Base-by-base conservation (phyloP, 306 rosid species). In the Cicer yamashitae region DNA sequence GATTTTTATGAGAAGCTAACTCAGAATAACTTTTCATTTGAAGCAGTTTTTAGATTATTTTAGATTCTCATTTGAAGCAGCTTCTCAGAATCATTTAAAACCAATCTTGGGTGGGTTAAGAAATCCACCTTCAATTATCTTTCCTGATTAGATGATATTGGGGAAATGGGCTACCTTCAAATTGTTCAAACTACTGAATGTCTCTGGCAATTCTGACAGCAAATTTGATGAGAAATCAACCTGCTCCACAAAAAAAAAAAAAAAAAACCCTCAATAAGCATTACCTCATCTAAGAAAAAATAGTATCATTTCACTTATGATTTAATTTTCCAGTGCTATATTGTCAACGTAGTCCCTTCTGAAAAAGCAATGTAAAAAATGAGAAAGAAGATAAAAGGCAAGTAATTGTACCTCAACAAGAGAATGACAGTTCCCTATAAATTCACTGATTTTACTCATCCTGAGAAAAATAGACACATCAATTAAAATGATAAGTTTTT, bases 171-270 rank as follows among this genome's bases (percentile, higher is more conserved):
- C 22, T 54, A 92, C 97, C 98, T 94, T 94, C 84, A 94, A 80
- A 74, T 84, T 87, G 67, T 45, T 82, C 84, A 94, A 82, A 84
- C 71, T 80, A 70, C 91, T 82, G 77, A 89, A 74, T 68, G 93
- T 81, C 83, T 90, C 91, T 7, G 98, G 97, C 89, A 94, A 86
- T 65, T 85, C 86, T 7, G 88, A 83, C 51, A 91, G 84, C 74
- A 88, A 83, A 86, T 94, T 94, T 47, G 94, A 91, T 41, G 98
- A 87, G 62, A 94, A 81, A 81, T 91, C 96, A 81, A 87, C 88
- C 97, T 94, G 86, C 37, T 43, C 69, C 63, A 60, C 50, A 63
- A 65, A 76, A 80, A 71, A 79, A 63, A 67, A 74, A 67, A 65
- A 76, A 80, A 71, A 79, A 63, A 67, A 74, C 63, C 12, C 47